Percentiles rank a stretch among this genome's conserved stretches.
Evolutionary conservation across 495 filamentous ascomycete species (phyloP).

Genomic region (Tuber melanosporum): DNA sequence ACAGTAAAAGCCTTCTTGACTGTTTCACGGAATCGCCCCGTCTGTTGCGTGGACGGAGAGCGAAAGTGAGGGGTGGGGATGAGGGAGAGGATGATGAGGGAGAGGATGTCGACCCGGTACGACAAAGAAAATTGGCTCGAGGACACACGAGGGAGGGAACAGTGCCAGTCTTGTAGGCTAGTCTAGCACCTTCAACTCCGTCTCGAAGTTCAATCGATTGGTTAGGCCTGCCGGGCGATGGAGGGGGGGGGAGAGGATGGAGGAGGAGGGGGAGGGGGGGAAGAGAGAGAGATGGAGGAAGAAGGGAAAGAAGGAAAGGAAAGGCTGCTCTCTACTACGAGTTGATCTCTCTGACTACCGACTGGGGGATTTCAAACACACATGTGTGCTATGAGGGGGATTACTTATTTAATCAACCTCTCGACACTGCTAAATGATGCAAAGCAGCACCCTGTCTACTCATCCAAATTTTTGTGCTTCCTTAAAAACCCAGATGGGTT

Average conservation of each 20-base stretch:
- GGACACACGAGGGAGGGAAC: conserved; percentile 38
- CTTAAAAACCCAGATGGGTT: conserved; percentile 27
- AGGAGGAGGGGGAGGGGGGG: conserved; percentile 23
- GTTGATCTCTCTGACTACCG: conserved; percentile 22
- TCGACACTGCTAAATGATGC: conserved; percentile 21
- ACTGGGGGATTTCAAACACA: conserved; percentile 30
- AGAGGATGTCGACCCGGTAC: conserved; percentile 42
- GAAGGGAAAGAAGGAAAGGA: conserved; percentile 23
- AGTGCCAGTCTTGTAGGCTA: conserved; percentile 28
- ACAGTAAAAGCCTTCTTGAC: conserved; percentile 24
- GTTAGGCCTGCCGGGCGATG: conserved; percentile 36
- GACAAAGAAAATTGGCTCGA: conserved; percentile 37
- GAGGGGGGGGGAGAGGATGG: conserved; percentile 27
- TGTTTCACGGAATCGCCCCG: conserved; percentile 36
- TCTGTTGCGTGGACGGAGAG: conserved; percentile 31
- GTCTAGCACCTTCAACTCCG: conserved; percentile 39
- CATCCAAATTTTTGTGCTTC: conserved; percentile 25
- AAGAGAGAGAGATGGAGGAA: conserved; percentile 24
- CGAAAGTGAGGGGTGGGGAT: conserved; percentile 21
- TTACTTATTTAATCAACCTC: conserved; percentile 37
- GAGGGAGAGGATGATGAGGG: conserved; percentile 29
- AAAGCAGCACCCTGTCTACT: conserved; percentile 23
- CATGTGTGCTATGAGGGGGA: conserved; percentile 31
- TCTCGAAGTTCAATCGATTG: conserved; percentile 42
- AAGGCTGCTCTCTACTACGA: conserved; percentile 21